Conservation (phyloP, 176 grass and related monocot species). For the Triticum turgidum region DNA sequence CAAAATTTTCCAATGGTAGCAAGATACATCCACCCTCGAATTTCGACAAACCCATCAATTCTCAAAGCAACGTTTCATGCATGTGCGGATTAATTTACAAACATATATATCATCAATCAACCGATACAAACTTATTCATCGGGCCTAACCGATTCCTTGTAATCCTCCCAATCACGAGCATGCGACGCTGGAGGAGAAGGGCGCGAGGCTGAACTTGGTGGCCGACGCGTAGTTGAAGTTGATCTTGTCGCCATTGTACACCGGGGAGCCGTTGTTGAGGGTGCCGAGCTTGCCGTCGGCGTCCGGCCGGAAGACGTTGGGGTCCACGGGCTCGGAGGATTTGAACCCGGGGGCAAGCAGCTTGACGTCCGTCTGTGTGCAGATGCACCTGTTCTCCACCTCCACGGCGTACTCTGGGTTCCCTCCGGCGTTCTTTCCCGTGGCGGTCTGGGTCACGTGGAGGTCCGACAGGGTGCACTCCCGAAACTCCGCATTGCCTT, state of each 20-base stretch:
- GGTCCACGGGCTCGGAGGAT: background rate
- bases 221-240: background rate
- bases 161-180: background rate
- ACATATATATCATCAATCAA: too few species aligned
- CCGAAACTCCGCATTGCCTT: background rate
- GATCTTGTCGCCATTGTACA: background rate
- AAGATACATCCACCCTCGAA: too few species aligned
- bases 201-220: background rate
- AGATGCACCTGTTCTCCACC: slow-evolving; percentile 8
- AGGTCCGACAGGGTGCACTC: background rate
- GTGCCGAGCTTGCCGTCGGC: background rate
- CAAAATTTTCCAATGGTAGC: too few species aligned
- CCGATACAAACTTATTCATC: background rate
- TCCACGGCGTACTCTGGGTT: background rate
- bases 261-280: background rate
- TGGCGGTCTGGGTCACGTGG: background rate
- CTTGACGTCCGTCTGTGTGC: background rate
- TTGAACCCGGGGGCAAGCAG: background rate
- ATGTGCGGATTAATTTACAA: too few species aligned
- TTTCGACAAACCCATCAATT: too few species aligned
- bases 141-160: background rate
- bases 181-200: background rate
- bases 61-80: too few species aligned
- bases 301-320: background rate
- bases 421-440: background rate